Evolutionary conservation across 2,329 filamentous ascomycete species (phyloP), one percentile per base, ranked within the genome.

Genomic region (Spiromastix sp.): DNA sequence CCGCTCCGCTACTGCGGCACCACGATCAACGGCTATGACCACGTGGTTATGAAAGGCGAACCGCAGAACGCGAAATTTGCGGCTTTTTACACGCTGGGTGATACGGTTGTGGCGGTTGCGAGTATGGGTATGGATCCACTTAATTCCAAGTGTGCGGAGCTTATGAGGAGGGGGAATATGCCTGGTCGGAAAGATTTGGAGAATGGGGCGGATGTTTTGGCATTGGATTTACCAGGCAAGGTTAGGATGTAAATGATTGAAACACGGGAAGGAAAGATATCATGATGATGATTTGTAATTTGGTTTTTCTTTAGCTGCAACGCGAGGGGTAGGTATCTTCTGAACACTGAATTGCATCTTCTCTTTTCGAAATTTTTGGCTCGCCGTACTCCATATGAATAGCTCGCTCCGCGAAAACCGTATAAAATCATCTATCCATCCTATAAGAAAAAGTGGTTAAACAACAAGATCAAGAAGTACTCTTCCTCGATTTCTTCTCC

Each of bases 1-100:
- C 91, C 98, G 63, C 61, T 98, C 49, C 76, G 91, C 30, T 98
- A 98, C 68, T 94, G 86, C 53, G 91, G 91, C 9, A 91, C 89
- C 64, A 85, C 87, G 0, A 63, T 68, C 0, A 73, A 75, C 36
- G 89, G 89, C 1, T 96, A 76, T 66, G 91, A 98, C 54, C 86
- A 93, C 48, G 53, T 95, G 4, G 70, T 96, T 1, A 48, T 98
- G 8, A 73, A 82, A 33, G 89, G 89, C 9, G 74, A 83, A 47
- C 75, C 79, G 0, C 79, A 78, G 3, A 76, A 87, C 52, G 75
- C 74, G 40, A 86, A 85, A 53, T 98, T 94, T 53, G 78, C 81
- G 4, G 89, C 85, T 0, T 98, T 84, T 61, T 98, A 95, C 56
- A 79, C 77, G 36, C 81, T 83, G 56, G 86, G 81, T 2, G 84